These are phyloP conservation scores for Solanum sejunctum DNA, from an alignment of 257 asterid genomes.

Conservation along the genomic window DNA sequence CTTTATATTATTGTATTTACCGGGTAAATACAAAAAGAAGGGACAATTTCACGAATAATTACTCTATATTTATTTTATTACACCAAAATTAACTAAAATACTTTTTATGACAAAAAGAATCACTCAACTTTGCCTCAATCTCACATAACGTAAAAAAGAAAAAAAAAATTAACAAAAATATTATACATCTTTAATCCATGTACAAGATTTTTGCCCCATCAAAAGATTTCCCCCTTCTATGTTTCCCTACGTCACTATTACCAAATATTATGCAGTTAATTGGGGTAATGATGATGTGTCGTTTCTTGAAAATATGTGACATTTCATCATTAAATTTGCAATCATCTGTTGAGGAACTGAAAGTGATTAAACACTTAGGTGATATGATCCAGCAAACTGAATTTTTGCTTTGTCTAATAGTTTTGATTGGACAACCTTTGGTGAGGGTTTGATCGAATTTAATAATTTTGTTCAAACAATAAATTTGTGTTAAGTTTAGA, in stretches of 20 bases:
- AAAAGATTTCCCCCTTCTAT: background rate
- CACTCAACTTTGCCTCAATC: background rate
- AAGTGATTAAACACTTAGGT: background rate
- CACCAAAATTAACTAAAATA: background rate
- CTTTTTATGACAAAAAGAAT: background rate
- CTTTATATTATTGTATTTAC: background rate
- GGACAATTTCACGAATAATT: background rate
- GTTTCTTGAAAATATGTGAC: background rate
- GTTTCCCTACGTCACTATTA: background rate
- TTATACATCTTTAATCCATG: background rate
- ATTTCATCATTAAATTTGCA: background rate
- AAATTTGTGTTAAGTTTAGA: background rate
- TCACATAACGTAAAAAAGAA: background rate
- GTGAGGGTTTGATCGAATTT: background rate
- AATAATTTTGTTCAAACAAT: background rate
- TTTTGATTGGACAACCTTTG: conserved; percentile 11
- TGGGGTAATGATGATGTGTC: background rate
- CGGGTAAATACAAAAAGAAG: background rate
- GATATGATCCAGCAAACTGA: background rate
- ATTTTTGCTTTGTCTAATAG: conserved; percentile 1
- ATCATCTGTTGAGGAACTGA: background rate
- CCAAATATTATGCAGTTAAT: background rate
- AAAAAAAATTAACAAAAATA: background rate
- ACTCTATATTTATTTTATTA: background rate
- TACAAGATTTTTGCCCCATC: background rate